These are phyloP conservation scores for Pezicula neosporulosa DNA, from an alignment of 2,329 filamentous ascomycete genomes.

Conservation along the genomic window DNA sequence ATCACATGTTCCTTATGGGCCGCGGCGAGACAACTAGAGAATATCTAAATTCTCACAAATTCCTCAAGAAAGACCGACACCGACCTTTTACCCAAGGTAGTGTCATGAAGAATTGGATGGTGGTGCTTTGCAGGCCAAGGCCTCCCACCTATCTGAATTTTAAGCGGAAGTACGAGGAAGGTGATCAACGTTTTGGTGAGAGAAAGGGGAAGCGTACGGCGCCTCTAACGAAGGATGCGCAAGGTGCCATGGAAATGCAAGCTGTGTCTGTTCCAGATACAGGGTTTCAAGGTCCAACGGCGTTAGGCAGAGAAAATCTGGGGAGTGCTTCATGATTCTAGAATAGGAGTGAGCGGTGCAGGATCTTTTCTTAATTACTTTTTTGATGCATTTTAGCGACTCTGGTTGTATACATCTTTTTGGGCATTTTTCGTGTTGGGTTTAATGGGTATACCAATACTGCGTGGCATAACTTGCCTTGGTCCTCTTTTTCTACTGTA, in stretches of 20 bases:
- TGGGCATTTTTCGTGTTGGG: neutral
- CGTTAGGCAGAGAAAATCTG: conserved; percentile 2
- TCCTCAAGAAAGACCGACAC: conserved; percentile 86
- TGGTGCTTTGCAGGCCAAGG: conserved; percentile 78
- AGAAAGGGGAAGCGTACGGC: conserved; percentile 49
- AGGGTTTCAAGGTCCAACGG: conserved; percentile 51
- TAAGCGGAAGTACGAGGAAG: conserved; percentile 71
- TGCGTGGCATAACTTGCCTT: neutral
- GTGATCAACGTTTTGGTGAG: conserved; percentile 77
- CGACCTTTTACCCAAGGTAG: conserved; percentile 82
- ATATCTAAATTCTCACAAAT: conserved; percentile 95
- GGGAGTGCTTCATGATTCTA: neutral
- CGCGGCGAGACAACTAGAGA: conserved; percentile 94
- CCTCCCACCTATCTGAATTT: conserved; percentile 88
- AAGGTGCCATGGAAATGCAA: conserved; percentile 67
- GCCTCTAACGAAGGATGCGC: conserved; percentile 44
- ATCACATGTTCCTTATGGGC: conserved; percentile 88
- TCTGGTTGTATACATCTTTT: neutral
- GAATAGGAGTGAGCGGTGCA: neutral
- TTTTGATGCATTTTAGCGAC: neutral
- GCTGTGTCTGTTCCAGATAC: conserved; percentile 39
- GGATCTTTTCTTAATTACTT: neutral
- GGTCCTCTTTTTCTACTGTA: neutral
- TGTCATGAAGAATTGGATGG: conserved; percentile 72
- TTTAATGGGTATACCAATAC: neutral